Evolutionary conservation across 352 stramenopile species (phyloP).

Genomic region (Pythium aristosporum): DNA sequence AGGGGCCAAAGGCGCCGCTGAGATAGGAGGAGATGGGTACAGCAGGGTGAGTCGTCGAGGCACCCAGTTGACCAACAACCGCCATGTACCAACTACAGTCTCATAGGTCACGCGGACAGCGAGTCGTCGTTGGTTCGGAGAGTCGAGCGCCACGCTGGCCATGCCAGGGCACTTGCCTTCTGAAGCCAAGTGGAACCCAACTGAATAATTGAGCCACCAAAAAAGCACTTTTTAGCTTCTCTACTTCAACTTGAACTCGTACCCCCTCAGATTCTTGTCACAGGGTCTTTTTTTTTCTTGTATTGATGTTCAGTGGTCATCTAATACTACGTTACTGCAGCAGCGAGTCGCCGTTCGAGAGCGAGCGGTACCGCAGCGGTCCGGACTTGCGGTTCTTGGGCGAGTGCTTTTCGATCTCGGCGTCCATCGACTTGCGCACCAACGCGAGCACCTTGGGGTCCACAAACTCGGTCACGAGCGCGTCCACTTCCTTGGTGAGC

Average conservation of each 20-base stretch:
- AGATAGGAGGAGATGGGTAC: no score
- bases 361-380: conserved; percentile 14
- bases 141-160: background rate
- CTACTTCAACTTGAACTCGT: conserved; percentile 6
- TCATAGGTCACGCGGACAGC: no score
- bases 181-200: conserved; percentile 5
- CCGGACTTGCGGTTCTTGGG: conserved; percentile 22
- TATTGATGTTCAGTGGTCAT: background rate
- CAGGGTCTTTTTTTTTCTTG: background rate
- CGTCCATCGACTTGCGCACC: conserved; percentile 41
- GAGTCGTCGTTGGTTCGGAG: background rate
- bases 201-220: background rate
- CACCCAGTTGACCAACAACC: background rate
- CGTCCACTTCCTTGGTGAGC: conserved; percentile 57
- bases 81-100: no score
- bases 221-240: conserved; percentile 2
- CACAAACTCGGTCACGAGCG: conserved; percentile 50
- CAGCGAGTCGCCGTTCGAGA: conserved; percentile 24
- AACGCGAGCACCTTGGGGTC: conserved; percentile 53
- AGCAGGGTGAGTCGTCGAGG: background rate
- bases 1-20: background rate
- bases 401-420: conserved; percentile 17
- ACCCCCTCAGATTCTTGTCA: no score
- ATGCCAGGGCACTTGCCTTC: background rate
- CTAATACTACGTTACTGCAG: conserved; percentile 4